Evolutionary conservation across 306 rosid genomes (phyloP), one percentile per base, ranked within the genome.

Genomic region (Dicorynia guianensis): DNA sequence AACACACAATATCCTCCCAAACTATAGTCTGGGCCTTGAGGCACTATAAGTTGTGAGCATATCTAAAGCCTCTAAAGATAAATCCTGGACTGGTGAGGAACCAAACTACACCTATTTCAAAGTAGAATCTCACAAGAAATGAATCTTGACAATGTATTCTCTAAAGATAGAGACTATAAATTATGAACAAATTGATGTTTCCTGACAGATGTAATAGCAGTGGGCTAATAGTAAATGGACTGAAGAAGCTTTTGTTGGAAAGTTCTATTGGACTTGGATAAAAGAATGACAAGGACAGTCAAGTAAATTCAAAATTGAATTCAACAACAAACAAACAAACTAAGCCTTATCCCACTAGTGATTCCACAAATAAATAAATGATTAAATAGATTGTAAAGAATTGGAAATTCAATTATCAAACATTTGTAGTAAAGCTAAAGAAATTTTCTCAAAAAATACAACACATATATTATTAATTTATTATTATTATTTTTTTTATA

Each of bases 1-100:
- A 79, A 84, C 14, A 79, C 7, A 75, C 20, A 12, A 34, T 12
- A 76, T 72, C 52, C 55, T 30, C 53, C 76, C 62, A 60, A 65
- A 66, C 71, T 43, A 75, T 7, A 67, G 18, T 30, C 65, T 50
- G 43, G 49, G 46, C 52, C 42, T 10, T 18, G n/a, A 59, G 38
- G 39, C 36, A 25, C 18, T 19, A 76, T 70, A 56, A 53, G 40
- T 48, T 62, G 30, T 14, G n/a, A 58, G 18, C 47, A 38, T 69
- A 75, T 39, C 36, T 58, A 13, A 50, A 69, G 34, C 44, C 47
- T 64, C 39, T 38, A 63, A 65, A 47, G 53, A 48, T 64, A 60
- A 66, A 72, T 39, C 49, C 53, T 35, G 35, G 39, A 55, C 54
- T 54, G 49, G 79, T 20, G 57, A 65, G 40, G 57, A 30, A 55